Conservation (phyloP, 768 basidiomycete genomes). For the Mycena sanguinolenta region DNA sequence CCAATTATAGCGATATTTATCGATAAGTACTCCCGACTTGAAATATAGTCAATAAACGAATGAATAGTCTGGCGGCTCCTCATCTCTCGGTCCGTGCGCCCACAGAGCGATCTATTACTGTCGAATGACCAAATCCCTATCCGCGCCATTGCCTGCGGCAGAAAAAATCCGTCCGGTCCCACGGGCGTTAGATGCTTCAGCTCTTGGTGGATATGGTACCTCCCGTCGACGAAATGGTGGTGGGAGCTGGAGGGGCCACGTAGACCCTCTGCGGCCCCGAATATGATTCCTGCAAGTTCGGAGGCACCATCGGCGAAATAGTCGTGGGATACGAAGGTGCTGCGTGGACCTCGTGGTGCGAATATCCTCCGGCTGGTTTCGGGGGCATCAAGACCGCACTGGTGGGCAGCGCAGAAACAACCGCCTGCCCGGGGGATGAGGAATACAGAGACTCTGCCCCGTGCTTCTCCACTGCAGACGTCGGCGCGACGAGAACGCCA, state of each 20-base stretch:
- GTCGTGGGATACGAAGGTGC: slow-evolving; percentile 15
- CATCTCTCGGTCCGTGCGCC: neutral
- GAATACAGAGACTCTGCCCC: slow-evolving; percentile 1
- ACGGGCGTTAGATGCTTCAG: slow-evolving; percentile 3
- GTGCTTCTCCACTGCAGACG: slow-evolving; percentile 16
- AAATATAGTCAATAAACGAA: slow-evolving; percentile 1
- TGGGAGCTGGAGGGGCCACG: neutral
- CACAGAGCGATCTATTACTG: slow-evolving; percentile 3
- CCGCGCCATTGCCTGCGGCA: neutral
- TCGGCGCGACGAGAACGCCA: slow-evolving; percentile 1
- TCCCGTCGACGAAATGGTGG: neutral
- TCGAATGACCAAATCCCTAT: neutral
- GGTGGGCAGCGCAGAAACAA: slow-evolving; percentile 14
- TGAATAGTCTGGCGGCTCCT: slow-evolving; percentile 3
- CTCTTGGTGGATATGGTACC: neutral
- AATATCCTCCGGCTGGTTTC: slow-evolving; percentile 3
- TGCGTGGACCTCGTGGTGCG: slow-evolving; percentile 5
- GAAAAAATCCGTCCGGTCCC: slow-evolving; percentile 7
- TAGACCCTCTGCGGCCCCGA: neutral
- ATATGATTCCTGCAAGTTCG: slow-evolving; percentile 2
- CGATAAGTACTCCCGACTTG: neutral
- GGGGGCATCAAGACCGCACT: neutral
- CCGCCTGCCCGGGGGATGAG: slow-evolving; percentile 3
- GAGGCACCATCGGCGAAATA: slow-evolving; percentile 6
- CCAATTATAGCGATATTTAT: slow-evolving; percentile 10